phyloP scores from a whole-genome alignment of 495 filamentous ascomycete genomes.

The Choiromyces venosus region DNA sequence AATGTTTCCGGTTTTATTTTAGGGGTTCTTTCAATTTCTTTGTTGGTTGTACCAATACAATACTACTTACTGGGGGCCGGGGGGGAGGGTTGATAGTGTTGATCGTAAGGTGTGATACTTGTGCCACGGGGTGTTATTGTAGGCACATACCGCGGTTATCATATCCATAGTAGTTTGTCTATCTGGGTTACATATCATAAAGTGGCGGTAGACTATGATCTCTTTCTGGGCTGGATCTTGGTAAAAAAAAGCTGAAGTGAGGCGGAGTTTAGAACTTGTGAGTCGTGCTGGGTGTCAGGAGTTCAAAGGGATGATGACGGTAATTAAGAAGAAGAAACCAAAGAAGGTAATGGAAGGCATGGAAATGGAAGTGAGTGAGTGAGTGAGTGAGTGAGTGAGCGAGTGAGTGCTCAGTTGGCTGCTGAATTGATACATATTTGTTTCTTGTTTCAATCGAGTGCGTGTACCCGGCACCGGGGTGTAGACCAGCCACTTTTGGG shows the following conservation, averaged over 20 bases:
- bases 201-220: no score
- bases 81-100: neutral
- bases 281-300: neutral
- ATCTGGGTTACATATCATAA: neutral
- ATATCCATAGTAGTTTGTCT: neutral
- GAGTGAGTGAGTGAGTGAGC: neutral
- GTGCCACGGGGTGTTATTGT: neutral
- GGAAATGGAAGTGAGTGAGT: neutral
- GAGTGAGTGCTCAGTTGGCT: neutral
- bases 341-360: neutral
- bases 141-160: neutral
- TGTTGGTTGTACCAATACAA: neutral
- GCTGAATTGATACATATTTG: neutral
- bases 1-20: slow-evolving; percentile 3
- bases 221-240: neutral
- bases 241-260: neutral
- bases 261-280: neutral
- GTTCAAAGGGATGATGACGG: neutral
- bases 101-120: neutral
- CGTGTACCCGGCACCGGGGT: neutral
- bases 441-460: neutral
- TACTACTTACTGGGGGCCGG: neutral
- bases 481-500: neutral
- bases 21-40: neutral
- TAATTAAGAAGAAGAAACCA: no score